Percentiles rank a stretch among this genome's conserved stretches.
phyloP scores from a whole-genome alignment of 495 filamentous ascomycete species.

The Penicillium turbatum region DNA sequence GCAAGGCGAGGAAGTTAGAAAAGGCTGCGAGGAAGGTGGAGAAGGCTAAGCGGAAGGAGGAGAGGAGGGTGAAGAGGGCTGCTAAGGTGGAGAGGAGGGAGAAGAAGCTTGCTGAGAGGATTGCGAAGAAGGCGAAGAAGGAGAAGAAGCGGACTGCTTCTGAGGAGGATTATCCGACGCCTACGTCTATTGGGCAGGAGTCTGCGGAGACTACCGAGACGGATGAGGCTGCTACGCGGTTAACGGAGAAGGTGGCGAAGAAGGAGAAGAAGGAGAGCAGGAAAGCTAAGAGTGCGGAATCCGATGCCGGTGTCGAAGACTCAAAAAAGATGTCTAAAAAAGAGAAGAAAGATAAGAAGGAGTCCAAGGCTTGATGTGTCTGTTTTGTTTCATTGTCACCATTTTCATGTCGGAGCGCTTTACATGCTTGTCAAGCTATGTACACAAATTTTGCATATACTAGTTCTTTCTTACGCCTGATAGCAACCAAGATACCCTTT shows the following conservation, averaged over 20 bases:
- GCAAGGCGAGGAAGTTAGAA: conserved; percentile 18
- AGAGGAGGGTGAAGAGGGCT: conserved; percentile 25
- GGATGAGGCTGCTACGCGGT: conserved; percentile 11
- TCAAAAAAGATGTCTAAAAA: conserved; percentile 31
- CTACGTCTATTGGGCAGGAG: conserved; percentile 34
- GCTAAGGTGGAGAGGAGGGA: conserved; percentile 30
- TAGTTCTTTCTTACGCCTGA: conserved; percentile 19
- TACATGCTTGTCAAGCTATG: conserved; percentile 5
- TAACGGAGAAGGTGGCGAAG: conserved; percentile 20
- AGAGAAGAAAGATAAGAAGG: conserved; percentile 31
- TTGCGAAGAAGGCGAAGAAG: conserved; percentile 28
- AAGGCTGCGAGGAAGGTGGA: conserved; percentile 30
- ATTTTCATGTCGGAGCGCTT: conserved; percentile 4
- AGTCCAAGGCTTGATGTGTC: conserved; percentile 18
- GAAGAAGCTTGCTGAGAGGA: conserved; percentile 20
- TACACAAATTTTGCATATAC: conserved; percentile 13
- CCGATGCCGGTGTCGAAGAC: conserved; percentile 17
- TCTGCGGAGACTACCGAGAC: conserved; percentile 11
- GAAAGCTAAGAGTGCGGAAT: conserved; percentile 35
- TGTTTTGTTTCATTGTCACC: not conserved
- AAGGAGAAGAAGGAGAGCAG: conserved; percentile 24
- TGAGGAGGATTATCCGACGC: conserved; percentile 40
- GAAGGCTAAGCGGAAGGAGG: conserved; percentile 36
- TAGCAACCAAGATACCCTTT: conserved; percentile 38
- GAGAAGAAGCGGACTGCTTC: conserved; percentile 24